phyloP scores from a whole-genome alignment of 768 basidiomycete genomes.

The Infundibulicybe gibba region DNA sequence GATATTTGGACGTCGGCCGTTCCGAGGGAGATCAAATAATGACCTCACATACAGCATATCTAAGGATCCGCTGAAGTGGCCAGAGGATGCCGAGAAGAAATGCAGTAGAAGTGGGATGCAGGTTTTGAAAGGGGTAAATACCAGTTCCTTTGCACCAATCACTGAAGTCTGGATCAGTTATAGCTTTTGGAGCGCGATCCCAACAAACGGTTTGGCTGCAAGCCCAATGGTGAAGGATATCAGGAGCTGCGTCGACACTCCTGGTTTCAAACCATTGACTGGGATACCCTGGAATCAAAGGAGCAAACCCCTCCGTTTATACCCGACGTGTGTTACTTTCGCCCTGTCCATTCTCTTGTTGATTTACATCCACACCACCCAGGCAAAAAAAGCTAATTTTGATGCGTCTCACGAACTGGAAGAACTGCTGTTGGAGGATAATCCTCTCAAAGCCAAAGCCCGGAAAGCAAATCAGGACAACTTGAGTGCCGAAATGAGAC shows the following conservation, averaged over 20 bases:
- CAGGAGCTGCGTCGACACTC: conserved; percentile 75
- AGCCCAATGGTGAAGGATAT: conserved; percentile 72
- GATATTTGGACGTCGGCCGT: conserved; percentile 87
- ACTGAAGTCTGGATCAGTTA: conserved; percentile 4
- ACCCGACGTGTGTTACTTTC: conserved; percentile 64
- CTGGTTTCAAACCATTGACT: conserved; percentile 90
- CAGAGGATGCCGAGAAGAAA: conserved; percentile 81
- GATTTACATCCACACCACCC: conserved; percentile 2
- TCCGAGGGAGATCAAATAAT: conserved; percentile 90
- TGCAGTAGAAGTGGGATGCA: conserved; percentile 77
- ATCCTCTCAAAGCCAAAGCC: conserved; percentile 92
- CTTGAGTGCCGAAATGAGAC: conserved; percentile 87
- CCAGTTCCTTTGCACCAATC: conserved; percentile 3
- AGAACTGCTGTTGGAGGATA: conserved; percentile 93
- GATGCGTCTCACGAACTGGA: conserved; percentile 98
- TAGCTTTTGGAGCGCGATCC: conserved; percentile 90
- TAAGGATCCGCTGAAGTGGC: conserved; percentile 84
- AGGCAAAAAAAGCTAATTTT: conserved; percentile 99
- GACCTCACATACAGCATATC: conserved; percentile 92
- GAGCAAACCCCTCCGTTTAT: conserved; percentile 77
- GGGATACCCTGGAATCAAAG: conserved; percentile 82
- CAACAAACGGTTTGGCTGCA: conserved; percentile 77
- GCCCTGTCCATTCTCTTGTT: neutral
- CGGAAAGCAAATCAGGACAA: conserved; percentile 89
- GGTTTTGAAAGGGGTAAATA: conserved; percentile 74